phyloP scores from a whole-genome alignment of 768 basidiomycete genomes.

The Suillus hirtellus region DNA sequence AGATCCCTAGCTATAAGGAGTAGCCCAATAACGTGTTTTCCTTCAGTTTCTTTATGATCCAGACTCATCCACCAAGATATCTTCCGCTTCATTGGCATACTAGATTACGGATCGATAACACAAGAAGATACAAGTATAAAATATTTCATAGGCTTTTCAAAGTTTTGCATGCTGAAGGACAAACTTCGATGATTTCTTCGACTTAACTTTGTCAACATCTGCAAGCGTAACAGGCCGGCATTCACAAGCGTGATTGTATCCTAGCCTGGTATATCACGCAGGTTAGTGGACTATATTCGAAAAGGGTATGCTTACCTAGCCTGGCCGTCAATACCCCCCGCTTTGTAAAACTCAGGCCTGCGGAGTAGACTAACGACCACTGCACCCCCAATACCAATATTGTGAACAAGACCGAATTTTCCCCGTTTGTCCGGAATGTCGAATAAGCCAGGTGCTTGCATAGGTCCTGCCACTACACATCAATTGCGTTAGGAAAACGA shows the following conservation, averaged over 20 bases:
- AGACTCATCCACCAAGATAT: neutral
- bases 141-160: slow-evolving; percentile 22
- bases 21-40: too few species aligned
- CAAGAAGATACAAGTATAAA: neutral
- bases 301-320: slow-evolving; percentile 43
- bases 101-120: neutral
- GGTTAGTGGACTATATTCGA: neutral
- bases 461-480: slow-evolving; percentile 72
- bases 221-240: slow-evolving; percentile 58
- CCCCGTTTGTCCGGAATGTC: slow-evolving; percentile 61
- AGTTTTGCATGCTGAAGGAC: slow-evolving; percentile 43
- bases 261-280: slow-evolving; percentile 49
- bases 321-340: slow-evolving; percentile 67
- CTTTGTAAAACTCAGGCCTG: slow-evolving; percentile 73
- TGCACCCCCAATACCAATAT: slow-evolving; percentile 81
- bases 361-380: slow-evolving; percentile 75
- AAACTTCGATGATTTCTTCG: slow-evolving; percentile 54
- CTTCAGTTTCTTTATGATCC: too few species aligned
- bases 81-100: neutral
- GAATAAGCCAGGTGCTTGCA: slow-evolving; percentile 78
- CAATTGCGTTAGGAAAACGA: neutral
- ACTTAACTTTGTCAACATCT: slow-evolving; percentile 78
- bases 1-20: too few species aligned
- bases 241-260: slow-evolving; percentile 79
- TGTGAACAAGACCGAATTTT: slow-evolving; percentile 81